phyloP scores from a whole-genome alignment of 345 rosid genomes.

The Jatropha curcas region DNA sequence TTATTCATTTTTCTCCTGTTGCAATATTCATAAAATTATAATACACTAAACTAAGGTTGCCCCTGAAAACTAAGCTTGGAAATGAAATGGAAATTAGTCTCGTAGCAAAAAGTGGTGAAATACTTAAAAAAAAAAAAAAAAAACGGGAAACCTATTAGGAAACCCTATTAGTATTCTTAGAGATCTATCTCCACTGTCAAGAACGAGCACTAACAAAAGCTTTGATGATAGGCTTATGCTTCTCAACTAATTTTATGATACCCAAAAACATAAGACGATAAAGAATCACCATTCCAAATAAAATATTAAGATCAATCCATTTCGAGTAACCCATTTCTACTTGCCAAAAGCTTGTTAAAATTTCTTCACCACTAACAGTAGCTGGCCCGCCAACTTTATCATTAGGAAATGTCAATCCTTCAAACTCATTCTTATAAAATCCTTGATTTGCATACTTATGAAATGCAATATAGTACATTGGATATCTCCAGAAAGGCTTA shows the following conservation, averaged over 20 bases:
- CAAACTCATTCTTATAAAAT: slow-evolving; percentile 38
- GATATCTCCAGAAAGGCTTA: slow-evolving; percentile 45
- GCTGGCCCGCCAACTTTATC: slow-evolving; percentile 16
- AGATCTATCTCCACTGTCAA: background rate
- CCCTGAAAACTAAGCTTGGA: no score
- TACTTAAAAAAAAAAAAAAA: no score
- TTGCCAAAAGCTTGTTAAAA: slow-evolving; percentile 29
- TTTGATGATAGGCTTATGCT: slow-evolving; percentile 10
- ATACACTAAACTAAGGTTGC: no score
- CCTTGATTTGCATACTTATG: slow-evolving; percentile 36
- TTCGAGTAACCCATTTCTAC: slow-evolving; percentile 34
- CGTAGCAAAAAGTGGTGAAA: no score
- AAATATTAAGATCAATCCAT: slow-evolving; percentile 30
- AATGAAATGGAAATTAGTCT: no score
- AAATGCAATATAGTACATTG: slow-evolving; percentile 44
- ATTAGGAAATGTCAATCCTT: slow-evolving; percentile 22
- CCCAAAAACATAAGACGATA: slow-evolving; percentile 30
- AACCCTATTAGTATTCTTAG: no score
- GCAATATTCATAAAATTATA: no score
- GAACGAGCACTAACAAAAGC: background rate
- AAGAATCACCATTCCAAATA: slow-evolving; percentile 30
- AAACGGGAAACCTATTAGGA: background rate
- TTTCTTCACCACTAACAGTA: slow-evolving; percentile 24
- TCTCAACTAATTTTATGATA: slow-evolving; percentile 21
- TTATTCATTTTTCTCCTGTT: no score